These are phyloP conservation scores for Vigna trinervia DNA, from an alignment of 306 rosid species.

Conservation along the genomic window DNA sequence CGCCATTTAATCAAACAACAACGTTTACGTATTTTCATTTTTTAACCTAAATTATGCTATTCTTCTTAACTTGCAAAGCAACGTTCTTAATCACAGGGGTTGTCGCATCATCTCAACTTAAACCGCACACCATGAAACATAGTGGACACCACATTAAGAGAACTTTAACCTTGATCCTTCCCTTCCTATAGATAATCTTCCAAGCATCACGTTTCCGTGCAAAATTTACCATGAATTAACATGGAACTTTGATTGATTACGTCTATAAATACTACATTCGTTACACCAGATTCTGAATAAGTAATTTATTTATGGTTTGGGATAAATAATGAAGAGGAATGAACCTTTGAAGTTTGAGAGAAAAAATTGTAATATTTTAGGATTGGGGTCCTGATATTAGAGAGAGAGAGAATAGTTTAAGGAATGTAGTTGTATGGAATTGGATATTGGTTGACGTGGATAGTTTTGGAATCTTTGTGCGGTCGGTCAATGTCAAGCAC, in stretches of 20 bases:
- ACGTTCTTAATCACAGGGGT: too few species aligned
- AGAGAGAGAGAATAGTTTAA: background rate
- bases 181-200: too few species aligned
- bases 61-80: background rate
- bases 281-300: background rate
- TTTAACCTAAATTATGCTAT: background rate
- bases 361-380: background rate
- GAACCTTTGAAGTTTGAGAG: too few species aligned
- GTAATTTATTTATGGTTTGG: background rate
- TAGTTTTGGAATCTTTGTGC: background rate
- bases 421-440: background rate
- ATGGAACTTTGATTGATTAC: too few species aligned
- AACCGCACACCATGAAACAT: background rate
- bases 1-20: background rate
- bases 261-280: too few species aligned
- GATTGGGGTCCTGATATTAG: background rate
- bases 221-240: too few species aligned
- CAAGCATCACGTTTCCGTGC: too few species aligned
- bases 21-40: background rate
- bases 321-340: too few species aligned
- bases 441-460: constrained; percentile 4
- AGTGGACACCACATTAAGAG: background rate
- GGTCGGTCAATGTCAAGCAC: background rate
- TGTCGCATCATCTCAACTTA: too few species aligned
- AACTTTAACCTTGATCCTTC: too few species aligned